Base-by-base conservation (phyloP, 2,329 filamentous ascomycete genomes). In the Diplodia sapinea region DNA sequence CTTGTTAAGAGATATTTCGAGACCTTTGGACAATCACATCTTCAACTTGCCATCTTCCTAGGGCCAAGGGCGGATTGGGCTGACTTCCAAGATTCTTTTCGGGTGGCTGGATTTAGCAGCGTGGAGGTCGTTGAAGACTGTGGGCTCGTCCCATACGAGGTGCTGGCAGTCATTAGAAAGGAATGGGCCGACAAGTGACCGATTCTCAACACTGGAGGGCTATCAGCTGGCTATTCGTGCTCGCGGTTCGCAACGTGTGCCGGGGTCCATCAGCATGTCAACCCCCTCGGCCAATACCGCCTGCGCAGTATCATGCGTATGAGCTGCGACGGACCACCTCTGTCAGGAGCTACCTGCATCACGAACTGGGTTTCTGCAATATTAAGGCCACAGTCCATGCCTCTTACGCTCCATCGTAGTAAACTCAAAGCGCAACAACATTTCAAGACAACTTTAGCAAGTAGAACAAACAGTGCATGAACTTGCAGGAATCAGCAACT, bases 1-100 rank as follows among this genome's bases (percentile, higher is more conserved):
- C 73, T 87, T 12, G 70, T 86, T 13, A 70, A 69, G 2, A 77
- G 76, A 66, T 86, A 87, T 69, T 52, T 86, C 33, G 71, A 79
- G 3, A 64, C 68, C n/a, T 74, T 74, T 70, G 74, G 74, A 5
- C 55, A 70, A 13, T 73, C 71, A 13, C 69, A 63, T 1, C 73
- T 83, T 13, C 70, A 76, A 59, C 73, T 67, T 11, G 72, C 83
- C 17, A 69, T 83, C 4, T 82, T 82, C 79, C 73, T 82, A 20
- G 81, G 81, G 0, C 81, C 81, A 29, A 72, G 73, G 31, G 75
- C 74, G 13, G 82, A 84, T 67, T 83, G 80, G 80, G 70, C 71
- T 6, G 77, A 79, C 49, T 79, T 76, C 43, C 69, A 71, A 57
- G 50, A 38, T 12, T 75, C 71, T 52, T 78, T 79, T 8, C 51